Conservation (phyloP, 371 early-diverging fungal genomes). For the Parasitella parasitica region DNA sequence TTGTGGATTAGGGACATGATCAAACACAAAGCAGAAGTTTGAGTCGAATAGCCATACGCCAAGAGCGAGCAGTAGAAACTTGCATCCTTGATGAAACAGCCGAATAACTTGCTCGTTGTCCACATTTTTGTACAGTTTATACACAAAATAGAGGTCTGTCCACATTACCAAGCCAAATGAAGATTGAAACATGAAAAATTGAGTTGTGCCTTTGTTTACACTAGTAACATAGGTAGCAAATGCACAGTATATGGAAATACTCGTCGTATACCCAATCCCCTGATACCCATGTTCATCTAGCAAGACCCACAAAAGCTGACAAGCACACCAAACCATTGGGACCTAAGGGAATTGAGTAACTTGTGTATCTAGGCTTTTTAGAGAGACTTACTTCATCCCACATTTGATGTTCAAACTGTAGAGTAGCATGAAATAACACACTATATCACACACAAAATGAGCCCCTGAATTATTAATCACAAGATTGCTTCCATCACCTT, state of each 20-base stretch:
- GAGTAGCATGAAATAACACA: slow-evolving; percentile 12
- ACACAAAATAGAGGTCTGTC: slow-evolving; percentile 42
- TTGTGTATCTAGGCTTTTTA: background rate
- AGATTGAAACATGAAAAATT: slow-evolving; percentile 46
- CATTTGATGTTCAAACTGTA: slow-evolving; percentile 34
- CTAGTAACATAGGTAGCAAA: slow-evolving; percentile 43
- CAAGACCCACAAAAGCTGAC: slow-evolving; percentile 38
- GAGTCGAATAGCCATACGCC: slow-evolving; percentile 44
- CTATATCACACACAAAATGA: background rate
- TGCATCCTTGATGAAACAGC: slow-evolving; percentile 33
- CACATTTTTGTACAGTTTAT: slow-evolving; percentile 31
- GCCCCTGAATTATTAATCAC: background rate
- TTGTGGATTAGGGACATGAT: slow-evolving; percentile 33
- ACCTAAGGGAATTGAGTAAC: slow-evolving; percentile 19
- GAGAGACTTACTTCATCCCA: slow-evolving; percentile 43
- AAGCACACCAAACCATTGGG: slow-evolving; percentile 39
- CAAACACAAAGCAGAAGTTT: slow-evolving; percentile 37
- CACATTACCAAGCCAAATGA: slow-evolving; percentile 48
- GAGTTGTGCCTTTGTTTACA: slow-evolving; percentile 35
- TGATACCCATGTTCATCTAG: slow-evolving; percentile 35
- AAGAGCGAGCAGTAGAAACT: slow-evolving; percentile 28
- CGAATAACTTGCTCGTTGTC: slow-evolving; percentile 16
- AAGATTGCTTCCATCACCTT: slow-evolving; percentile 27
- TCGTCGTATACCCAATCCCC: slow-evolving; percentile 3
- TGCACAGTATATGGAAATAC: slow-evolving; percentile 31